Conservation (phyloP, 169 alveolate genomes). For the Plasmodium adleri region DNA sequence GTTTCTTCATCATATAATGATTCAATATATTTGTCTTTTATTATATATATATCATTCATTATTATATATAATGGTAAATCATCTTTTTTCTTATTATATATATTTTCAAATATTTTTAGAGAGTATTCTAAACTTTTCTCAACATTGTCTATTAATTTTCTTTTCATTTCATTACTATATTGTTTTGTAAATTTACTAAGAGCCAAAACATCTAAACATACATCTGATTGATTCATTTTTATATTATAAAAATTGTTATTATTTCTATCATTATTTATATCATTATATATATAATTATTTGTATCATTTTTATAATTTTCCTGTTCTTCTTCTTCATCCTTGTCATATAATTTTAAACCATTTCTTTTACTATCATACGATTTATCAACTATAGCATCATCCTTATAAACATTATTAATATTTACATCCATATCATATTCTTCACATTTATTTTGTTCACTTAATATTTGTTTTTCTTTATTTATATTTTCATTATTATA, state of each 20-base stretch:
- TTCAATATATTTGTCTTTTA: constrained; percentile 32
- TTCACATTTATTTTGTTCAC: background rate
- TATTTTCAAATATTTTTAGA: background rate
- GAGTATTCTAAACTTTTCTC: constrained; percentile 31
- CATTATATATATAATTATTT: background rate
- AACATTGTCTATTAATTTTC: constrained; percentile 39
- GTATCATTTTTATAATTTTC: background rate
- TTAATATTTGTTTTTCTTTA: background rate
- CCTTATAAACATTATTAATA: too few species aligned
- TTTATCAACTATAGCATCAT: background rate
- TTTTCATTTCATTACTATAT: constrained; percentile 44
- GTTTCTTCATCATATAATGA: constrained; percentile 62
- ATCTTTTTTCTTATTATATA: constrained; percentile 10
- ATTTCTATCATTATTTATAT: background rate
- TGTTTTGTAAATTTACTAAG: constrained; percentile 45
- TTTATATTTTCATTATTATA: background rate
- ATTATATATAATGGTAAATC: constrained; percentile 16
- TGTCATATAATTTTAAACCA: background rate
- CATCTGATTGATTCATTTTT: constrained; percentile 11
- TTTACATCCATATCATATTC: too few species aligned
- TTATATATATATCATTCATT: constrained; percentile 62
- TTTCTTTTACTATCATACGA: background rate
- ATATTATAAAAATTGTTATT: background rate
- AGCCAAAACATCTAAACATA: constrained; percentile 57
- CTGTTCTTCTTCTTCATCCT: background rate